Percentiles rank a stretch among this genome's conserved stretches.
Evolutionary conservation across 345 rosid genomes (phyloP).

Genomic region (Salix koriyanagi): DNA sequence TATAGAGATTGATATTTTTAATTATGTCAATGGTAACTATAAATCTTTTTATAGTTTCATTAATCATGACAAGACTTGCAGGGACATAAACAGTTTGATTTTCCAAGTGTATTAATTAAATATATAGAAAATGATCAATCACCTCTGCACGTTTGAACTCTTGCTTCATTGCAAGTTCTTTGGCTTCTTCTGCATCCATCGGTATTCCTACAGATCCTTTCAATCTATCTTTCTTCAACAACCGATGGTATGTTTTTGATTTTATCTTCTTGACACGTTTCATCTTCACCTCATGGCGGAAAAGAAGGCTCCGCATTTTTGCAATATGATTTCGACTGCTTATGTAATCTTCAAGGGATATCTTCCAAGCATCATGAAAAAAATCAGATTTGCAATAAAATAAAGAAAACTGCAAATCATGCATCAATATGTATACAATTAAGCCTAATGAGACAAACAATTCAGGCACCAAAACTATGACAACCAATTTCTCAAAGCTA

Average conservation of each 20-base stretch:
- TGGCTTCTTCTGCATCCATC: slow-evolving; percentile 81
- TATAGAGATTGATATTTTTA: no score
- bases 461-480: background rate
- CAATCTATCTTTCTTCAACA: slow-evolving; percentile 58
- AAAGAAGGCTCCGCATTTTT: slow-evolving; percentile 85
- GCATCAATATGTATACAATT: background rate
- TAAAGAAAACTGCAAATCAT: background rate
- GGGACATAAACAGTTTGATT: background rate
- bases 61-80: background rate
- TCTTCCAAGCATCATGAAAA: slow-evolving; percentile 40
- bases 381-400: background rate
- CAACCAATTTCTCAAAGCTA: background rate
- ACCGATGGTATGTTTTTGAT: slow-evolving; percentile 79
- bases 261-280: slow-evolving; percentile 85
- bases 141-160: slow-evolving; percentile 83
- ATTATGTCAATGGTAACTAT: background rate
- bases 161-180: slow-evolving; percentile 74
- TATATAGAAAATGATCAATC: slow-evolving; percentile 10
- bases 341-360: slow-evolving; percentile 68
- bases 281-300: slow-evolving; percentile 77
- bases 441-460: background rate
- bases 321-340: slow-evolving; percentile 56
- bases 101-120: background rate
- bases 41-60: background rate
- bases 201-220: slow-evolving; percentile 44